These are phyloP conservation scores for Polyporus tsugae DNA, from an alignment of 1,284 basidiomycete species.

Conservation along the genomic window DNA sequence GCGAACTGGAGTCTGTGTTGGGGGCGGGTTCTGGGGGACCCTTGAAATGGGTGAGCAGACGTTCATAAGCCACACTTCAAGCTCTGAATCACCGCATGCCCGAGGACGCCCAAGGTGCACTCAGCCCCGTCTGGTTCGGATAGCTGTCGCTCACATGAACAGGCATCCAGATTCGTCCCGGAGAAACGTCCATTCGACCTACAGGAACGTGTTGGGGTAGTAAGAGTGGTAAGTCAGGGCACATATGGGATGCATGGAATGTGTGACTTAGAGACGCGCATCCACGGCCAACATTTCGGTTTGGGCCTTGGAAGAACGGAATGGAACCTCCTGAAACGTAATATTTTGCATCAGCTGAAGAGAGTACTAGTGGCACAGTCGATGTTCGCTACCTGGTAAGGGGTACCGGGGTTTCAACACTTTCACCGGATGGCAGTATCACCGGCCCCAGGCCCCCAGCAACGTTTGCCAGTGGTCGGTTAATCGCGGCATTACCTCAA, in stretches of 20 bases:
- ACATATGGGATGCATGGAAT: neutral
- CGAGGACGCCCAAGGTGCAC: neutral
- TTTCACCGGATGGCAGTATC: neutral
- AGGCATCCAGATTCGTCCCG: neutral
- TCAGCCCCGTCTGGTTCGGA: neutral
- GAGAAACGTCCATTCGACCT: neutral
- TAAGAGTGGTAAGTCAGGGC: neutral
- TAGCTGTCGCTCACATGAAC: neutral
- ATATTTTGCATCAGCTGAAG: neutral
- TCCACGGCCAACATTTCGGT: neutral
- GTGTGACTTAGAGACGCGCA: neutral
- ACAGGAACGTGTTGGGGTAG: constrained; percentile 5
- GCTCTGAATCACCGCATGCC: neutral
- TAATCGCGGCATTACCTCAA: neutral
- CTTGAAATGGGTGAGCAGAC: neutral
- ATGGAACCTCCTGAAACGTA: neutral
- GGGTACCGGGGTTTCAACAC: neutral
- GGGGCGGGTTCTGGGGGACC: neutral
- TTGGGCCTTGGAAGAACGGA: neutral
- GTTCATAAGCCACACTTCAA: neutral
- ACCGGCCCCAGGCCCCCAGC: neutral
- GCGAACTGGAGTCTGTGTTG: neutral
- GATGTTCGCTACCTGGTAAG: neutral
- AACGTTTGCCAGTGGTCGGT: neutral
- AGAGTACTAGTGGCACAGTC: too few relatives aligned